Conservation (phyloP, 768 basidiomycete species). For the Boletus fagicola region DNA sequence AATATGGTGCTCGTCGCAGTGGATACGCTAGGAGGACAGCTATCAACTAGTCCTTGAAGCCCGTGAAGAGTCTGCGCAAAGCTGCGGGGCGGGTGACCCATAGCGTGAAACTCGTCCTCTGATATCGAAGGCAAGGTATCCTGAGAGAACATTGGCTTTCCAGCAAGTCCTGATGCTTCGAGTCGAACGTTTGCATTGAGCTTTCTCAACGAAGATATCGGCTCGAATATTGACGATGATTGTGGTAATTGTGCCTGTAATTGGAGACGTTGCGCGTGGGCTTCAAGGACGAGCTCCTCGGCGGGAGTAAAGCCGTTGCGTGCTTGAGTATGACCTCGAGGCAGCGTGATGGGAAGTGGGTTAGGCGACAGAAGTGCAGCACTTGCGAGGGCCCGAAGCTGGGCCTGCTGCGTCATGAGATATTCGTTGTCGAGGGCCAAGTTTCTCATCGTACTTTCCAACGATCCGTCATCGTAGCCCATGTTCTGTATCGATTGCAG, state of each 20-base stretch:
- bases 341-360: conserved; percentile 3
- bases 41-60: conserved; percentile 1
- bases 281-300: conserved; percentile 67
- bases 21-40: background rate
- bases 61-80: conserved; percentile 4
- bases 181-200: conserved; percentile 6
- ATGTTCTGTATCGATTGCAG: conserved; percentile 36
- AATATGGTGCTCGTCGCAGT: conserved; percentile 3
- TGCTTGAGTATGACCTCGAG: conserved; percentile 35
- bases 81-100: conserved; percentile 10
- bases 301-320: conserved; percentile 63
- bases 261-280: conserved; percentile 37
- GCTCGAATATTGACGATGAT: conserved; percentile 11
- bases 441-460: conserved; percentile 14
- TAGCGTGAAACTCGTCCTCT: conserved; percentile 38
- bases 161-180: background rate
- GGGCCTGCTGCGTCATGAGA: conserved; percentile 18
- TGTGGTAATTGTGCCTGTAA: conserved; percentile 12
- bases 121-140: conserved; percentile 31
- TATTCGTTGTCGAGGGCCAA: conserved; percentile 19
- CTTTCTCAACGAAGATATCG: conserved; percentile 5
- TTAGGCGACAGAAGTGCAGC: conserved; percentile 13
- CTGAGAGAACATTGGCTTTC: conserved; percentile 12
- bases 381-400: conserved; percentile 25
- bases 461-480: conserved; percentile 16